Evolutionary conservation across 352 stramenopile species (phyloP), one percentile per base, ranked within the genome.

Genomic region (Globisporangium yorkense): DNA sequence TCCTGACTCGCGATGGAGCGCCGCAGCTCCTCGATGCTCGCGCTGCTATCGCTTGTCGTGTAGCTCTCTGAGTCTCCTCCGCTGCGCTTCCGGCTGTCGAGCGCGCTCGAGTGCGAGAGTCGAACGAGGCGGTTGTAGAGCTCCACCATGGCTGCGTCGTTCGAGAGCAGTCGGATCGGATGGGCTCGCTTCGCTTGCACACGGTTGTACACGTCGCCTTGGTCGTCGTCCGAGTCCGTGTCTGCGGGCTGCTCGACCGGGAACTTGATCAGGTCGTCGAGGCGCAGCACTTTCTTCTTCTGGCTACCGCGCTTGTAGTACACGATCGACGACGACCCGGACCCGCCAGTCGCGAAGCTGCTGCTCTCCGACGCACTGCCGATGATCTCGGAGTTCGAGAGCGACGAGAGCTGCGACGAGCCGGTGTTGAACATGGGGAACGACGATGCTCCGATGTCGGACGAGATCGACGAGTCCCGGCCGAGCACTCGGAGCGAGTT

Each of bases 381-480:
- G 9, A 48, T 20, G 43, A 48, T 29, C n/a, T 48, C 43, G 18
- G 43, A 48, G 43, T 8, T 48, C 2, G 43, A 48, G 18, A 56
- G 31, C 3, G 56, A 45, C 5, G 59, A 65, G 12, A 59, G 37
- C 45, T 48, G 52, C 20, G 44, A 54, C 10, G 58, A 55, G 18
- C 49, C 33, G 2, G 31, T 53, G 33, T 54, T 39, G 49, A 43
- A 44, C 16, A 40, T 35, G 9, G 58, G 46, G 24, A 59, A 40
- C 13, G 40, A 40, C 13, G 40, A 10, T 3, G 45, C 44, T 29
- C 59, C 44, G 7, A 61, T 24, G 27, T 66, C 60, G 18, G 60
- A 61, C 18, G 60, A 66, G n/a, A 66, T 66, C 16, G 60, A 66
- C 27, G 60, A 66, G 49, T 61, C 55, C 8, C 60, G 60, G 24